Evolutionary conservation across 495 filamentous ascomycete genomes (phyloP), one percentile per base, ranked within the genome.

Genomic region (Penicillium arizonense): DNA sequence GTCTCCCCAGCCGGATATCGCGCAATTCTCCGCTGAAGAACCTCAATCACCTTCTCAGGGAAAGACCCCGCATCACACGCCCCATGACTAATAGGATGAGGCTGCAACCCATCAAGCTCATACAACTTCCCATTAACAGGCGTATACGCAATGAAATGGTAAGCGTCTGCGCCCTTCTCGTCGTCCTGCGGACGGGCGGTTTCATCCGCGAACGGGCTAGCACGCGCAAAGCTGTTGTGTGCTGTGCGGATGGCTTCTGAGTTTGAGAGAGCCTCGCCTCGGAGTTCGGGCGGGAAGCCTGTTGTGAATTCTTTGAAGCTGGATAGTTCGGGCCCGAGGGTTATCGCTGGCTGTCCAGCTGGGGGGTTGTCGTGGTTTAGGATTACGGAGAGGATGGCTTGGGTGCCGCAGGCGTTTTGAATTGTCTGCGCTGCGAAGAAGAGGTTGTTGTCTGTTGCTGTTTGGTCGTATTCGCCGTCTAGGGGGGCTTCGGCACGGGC

Each of bases 381-480:
- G 21, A 99, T 80, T 53, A 97, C 87, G 41, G 87, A 92, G 30
- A 99, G 83, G 52, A 99, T 84, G 21, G 94, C 94, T 74, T 97
- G 94, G 13, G 94, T 99, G 51, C 92, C 94, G 77, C 94, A 99
- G 23, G 94, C 94, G 76, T 99, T 99, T 76, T 97, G 94, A 71
- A 99, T 99, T 1, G 93, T 97, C 74, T 99, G 94, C 11, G 87
- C 85, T 3, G 94, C 94, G 76, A 99, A 99, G 80, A 96, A 99
- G 61, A 97, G 74, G 47, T 77, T 76, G 57, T 90, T 83, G 3
- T 86, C 73, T 41, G 61, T 47, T 1, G 91, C 88, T 10, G 76
- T 78, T 52, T 77, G 73, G 74, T 96, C 93, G 72, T 89, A 96
- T 39, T 70, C 77, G 44, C 94, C 92, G 67, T 96, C 88, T 35